Percentiles rank a stretch among this genome's conserved stretches.
Evolutionary conservation across 768 basidiomycete genomes (phyloP).

Genomic region (Amanita subjunquillea): DNA sequence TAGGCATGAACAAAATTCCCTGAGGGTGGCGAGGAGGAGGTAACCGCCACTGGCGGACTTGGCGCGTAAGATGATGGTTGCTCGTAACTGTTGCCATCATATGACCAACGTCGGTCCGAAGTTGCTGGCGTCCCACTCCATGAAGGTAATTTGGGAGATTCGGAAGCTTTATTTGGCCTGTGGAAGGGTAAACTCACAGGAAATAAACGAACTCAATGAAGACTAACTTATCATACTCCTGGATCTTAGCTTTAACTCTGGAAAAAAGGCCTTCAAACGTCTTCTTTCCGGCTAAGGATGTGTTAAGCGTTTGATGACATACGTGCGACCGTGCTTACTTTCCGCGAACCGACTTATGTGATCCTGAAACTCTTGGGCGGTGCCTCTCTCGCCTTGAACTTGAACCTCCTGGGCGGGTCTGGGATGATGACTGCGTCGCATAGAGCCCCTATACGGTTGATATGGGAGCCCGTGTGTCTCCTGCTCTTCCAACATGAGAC

Average conservation of each 20-base stretch:
- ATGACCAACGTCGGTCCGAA: slow-evolving; percentile 1
- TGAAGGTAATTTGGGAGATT: neutral
- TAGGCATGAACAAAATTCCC: slow-evolving; percentile 8
- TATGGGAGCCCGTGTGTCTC: slow-evolving; percentile 19
- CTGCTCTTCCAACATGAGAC: slow-evolving; percentile 57
- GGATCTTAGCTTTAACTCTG: slow-evolving; percentile 78
- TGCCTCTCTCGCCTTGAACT: slow-evolving; percentile 29
- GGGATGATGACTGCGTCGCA: slow-evolving; percentile 11
- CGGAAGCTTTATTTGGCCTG: neutral
- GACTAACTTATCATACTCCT: slow-evolving; percentile 57
- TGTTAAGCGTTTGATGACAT: neutral
- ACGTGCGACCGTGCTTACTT: slow-evolving; percentile 33
- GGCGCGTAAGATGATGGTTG: slow-evolving; percentile 23
- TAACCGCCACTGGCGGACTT: slow-evolving; percentile 10
- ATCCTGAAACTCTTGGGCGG: slow-evolving; percentile 60
- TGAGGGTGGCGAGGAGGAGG: slow-evolving; percentile 8
- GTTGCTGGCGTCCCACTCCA: neutral
- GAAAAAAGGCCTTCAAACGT: slow-evolving; percentile 63
- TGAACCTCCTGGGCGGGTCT: slow-evolving; percentile 3
- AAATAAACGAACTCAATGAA: slow-evolving; percentile 15
- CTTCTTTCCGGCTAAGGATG: slow-evolving; percentile 55
- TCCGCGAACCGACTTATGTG: slow-evolving; percentile 72
- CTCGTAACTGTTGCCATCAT: slow-evolving; percentile 10
- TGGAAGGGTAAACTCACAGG: neutral
- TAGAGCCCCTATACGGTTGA: slow-evolving; percentile 8